phyloP scores from a whole-genome alignment of 345 rosid species.

The Trapa incisa region DNA sequence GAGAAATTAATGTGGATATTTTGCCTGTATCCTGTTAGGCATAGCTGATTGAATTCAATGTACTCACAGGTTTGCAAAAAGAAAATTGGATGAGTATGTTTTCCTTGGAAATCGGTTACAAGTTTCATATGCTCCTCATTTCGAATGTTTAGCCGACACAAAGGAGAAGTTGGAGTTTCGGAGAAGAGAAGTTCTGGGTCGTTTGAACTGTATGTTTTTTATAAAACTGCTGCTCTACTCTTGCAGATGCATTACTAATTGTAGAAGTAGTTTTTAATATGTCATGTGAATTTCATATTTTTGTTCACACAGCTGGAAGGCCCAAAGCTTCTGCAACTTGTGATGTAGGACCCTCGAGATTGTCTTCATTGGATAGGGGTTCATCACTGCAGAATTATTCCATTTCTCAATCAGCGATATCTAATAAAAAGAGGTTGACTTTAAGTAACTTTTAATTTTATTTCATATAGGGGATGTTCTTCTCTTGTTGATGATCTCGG shows the following conservation, averaged over 20 bases:
- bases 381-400: background rate
- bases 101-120: slow-evolving; percentile 66
- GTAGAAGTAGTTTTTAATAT: background rate
- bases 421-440: background rate
- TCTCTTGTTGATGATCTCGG: background rate
- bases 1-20: background rate
- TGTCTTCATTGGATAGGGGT: background rate
- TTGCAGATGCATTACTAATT: background rate
- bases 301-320: slow-evolving; percentile 34
- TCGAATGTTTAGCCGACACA: slow-evolving; percentile 59
- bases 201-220: slow-evolving; percentile 44
- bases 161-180: slow-evolving; percentile 70
- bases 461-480: background rate
- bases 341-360: slow-evolving; percentile 10
- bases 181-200: slow-evolving; percentile 56
- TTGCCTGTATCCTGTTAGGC: background rate
- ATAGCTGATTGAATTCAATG: background rate
- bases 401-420: background rate
- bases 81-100: slow-evolving; percentile 67
- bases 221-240: background rate
- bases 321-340: slow-evolving; percentile 14
- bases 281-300: background rate
- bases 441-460: background rate
- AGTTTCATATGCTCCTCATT: slow-evolving; percentile 70
- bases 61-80: slow-evolving; percentile 60